These are phyloP conservation scores for Diversispora epigaea DNA, from an alignment of 192 early-diverging fungal species.

Conservation along the genomic window DNA sequence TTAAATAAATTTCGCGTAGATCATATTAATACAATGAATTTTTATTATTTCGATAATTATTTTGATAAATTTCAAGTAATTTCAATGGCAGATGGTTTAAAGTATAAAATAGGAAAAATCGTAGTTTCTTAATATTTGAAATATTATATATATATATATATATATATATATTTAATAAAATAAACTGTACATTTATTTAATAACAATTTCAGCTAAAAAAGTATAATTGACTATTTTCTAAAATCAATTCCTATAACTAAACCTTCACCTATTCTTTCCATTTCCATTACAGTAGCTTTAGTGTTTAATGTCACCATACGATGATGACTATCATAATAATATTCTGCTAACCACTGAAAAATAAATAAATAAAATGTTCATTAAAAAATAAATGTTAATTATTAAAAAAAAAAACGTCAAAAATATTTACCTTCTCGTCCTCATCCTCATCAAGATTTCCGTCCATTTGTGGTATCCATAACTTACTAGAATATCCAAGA, in stretches of 20 bases:
- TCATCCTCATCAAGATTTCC: background rate
- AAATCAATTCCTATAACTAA: slow-evolving; percentile 37
- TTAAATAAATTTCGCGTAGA: too few species aligned
- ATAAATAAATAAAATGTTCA: background rate
- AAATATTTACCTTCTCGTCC: background rate
- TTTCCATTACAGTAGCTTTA: slow-evolving; percentile 62
- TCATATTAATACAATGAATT: too few species aligned
- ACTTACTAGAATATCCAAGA: slow-evolving; percentile 49
- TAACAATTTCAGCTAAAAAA: too few species aligned
- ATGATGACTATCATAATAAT: slow-evolving; percentile 35
- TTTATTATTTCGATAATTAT: too few species aligned
- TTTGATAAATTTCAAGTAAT: too few species aligned
- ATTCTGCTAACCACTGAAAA: slow-evolving; percentile 28
- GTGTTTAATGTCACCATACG: slow-evolving; percentile 61
- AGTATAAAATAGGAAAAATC: too few species aligned
- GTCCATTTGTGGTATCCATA: background rate
- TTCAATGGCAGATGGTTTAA: too few species aligned
- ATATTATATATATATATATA: too few species aligned
- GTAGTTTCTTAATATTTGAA: too few species aligned
- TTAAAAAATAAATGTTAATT: background rate
- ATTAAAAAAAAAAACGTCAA: slow-evolving; percentile 3
- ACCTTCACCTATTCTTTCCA: slow-evolving; percentile 66
- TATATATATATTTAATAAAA: too few species aligned
- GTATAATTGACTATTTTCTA: background rate
- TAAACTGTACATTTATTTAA: too few species aligned